Conservation (phyloP, 2,329 filamentous ascomycete species). For the Tolypocladium ovalisporum region DNA sequence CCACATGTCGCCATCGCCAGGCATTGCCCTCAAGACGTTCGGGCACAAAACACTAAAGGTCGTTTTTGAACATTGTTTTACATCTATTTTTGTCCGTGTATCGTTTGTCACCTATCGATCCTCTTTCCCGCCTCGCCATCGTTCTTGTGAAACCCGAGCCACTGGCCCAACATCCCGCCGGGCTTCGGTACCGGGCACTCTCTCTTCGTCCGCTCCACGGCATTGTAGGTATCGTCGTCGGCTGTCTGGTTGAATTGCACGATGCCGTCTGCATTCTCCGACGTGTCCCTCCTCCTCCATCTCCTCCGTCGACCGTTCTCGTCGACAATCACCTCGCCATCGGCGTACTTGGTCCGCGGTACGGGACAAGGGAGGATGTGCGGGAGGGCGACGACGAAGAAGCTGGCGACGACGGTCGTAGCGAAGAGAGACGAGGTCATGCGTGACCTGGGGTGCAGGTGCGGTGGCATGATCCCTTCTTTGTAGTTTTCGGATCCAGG, state of each 20-base stretch:
- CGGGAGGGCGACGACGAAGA: slow-evolving; percentile 83
- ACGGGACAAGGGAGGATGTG: slow-evolving; percentile 88
- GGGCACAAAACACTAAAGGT: neutral
- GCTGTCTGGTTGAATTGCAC: slow-evolving; percentile 34
- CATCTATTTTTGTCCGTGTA: neutral
- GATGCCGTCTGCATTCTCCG: slow-evolving; percentile 33
- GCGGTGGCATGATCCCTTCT: slow-evolving; percentile 56
- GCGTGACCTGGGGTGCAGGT: slow-evolving; percentile 86
- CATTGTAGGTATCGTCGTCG: slow-evolving; percentile 21
- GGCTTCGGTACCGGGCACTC: slow-evolving; percentile 94
- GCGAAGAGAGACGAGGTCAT: slow-evolving; percentile 93
- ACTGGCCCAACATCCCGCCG: slow-evolving; percentile 61
- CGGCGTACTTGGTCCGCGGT: slow-evolving; percentile 62
- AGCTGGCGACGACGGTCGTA: slow-evolving; percentile 79
- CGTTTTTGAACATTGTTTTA: slow-evolving; percentile 1
- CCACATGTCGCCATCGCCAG: neutral
- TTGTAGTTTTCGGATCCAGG: neutral
- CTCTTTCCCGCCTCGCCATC: slow-evolving; percentile 12
- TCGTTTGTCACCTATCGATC: slow-evolving; percentile 12
- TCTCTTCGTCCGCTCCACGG: slow-evolving; percentile 38
- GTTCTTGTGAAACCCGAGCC: slow-evolving; percentile 55
- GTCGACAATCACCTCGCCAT: slow-evolving; percentile 44
- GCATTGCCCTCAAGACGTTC: neutral
- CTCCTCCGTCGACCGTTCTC: slow-evolving; percentile 33
- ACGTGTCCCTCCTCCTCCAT: slow-evolving; percentile 26